A percentile compares a stretch with the other conserved stretches of the same genome.
phyloP scores from a whole-genome alignment of 208 protist species.

The Porcisia hertigi region DNA sequence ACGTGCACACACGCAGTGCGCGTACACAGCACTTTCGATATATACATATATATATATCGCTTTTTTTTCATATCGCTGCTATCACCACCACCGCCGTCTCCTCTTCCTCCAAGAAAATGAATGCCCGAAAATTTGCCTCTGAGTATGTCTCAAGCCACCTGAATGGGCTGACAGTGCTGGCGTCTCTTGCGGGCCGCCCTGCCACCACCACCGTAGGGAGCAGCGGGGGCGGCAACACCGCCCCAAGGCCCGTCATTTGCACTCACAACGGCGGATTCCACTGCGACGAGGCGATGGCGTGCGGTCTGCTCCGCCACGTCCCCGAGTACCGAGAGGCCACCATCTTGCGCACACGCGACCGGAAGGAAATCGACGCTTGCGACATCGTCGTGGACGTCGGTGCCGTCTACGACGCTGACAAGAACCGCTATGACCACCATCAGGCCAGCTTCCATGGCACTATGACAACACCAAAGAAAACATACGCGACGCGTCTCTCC shows the following conservation, averaged over 20 bases:
- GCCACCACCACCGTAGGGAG: slow-evolving; percentile 1
- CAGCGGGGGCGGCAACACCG: neutral
- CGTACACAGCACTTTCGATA: neutral
- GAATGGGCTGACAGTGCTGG: slow-evolving; percentile 46
- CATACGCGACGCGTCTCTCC: slow-evolving; percentile 86
- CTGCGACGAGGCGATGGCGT: slow-evolving; percentile 95
- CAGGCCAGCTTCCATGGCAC: slow-evolving; percentile 93
- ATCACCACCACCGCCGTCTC: neutral
- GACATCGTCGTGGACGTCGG: slow-evolving; percentile 96
- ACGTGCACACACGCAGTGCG: neutral
- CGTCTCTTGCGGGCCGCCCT: slow-evolving; percentile 32
- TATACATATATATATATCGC: neutral
- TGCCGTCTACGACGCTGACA: slow-evolving; percentile 88
- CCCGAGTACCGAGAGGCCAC: slow-evolving; percentile 48
- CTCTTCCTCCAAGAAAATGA: slow-evolving; percentile 9
- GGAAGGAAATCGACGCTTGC: slow-evolving; percentile 57
- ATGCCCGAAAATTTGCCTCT: slow-evolving; percentile 40
- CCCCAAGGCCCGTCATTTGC: slow-evolving; percentile 67
- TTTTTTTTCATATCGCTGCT: neutral
- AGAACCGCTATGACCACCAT: slow-evolving; percentile 94
- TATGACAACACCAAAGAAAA: slow-evolving; percentile 71
- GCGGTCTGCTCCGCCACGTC: slow-evolving; percentile 84
- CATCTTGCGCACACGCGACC: slow-evolving; percentile 90
- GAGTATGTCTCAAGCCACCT: slow-evolving; percentile 76
- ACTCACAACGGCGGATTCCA: slow-evolving; percentile 95